These are phyloP conservation scores for Colletotrichum tabaci DNA, from an alignment of 2,329 filamentous ascomycete genomes.

Conservation along the genomic window DNA sequence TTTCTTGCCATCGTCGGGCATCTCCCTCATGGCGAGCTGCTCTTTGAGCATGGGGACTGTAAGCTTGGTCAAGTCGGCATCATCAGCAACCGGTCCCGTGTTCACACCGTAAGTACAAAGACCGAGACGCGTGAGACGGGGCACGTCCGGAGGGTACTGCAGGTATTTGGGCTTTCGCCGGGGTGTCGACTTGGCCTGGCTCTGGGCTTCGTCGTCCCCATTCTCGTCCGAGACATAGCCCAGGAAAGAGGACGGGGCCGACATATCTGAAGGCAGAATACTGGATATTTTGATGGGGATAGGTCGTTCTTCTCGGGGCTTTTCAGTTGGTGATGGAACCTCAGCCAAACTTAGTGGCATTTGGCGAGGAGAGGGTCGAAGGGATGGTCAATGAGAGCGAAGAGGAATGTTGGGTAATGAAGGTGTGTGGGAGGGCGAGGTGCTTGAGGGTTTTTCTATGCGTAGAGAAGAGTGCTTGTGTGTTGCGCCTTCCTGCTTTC, in stretches of 20 bases:
- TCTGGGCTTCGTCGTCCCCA: neutral
- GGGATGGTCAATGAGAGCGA: too few relatives aligned
- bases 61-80: conserved; percentile 31
- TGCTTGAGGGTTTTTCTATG: neutral
- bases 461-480: neutral
- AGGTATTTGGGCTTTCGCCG: conserved; percentile 4
- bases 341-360: neutral
- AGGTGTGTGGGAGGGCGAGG: too few relatives aligned
- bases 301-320: neutral
- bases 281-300: neutral
- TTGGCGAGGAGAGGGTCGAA: neutral
- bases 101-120: conserved; percentile 33
- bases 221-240: neutral
- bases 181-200: neutral
- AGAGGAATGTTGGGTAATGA: neutral
- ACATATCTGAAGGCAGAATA: neutral
- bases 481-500: neutral
- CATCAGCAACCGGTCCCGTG: conserved; percentile 36
- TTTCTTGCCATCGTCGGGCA: conserved; percentile 24
- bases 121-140: conserved; percentile 26
- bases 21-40: conserved; percentile 34
- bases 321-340: neutral
- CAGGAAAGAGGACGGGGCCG: neutral
- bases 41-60: conserved; percentile 35
- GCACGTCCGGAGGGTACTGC: conserved; percentile 29